Percentiles rank a stretch among this genome's conserved stretches.
phyloP scores from a whole-genome alignment of 345 rosid genomes.

The Nasturtium officinale region DNA sequence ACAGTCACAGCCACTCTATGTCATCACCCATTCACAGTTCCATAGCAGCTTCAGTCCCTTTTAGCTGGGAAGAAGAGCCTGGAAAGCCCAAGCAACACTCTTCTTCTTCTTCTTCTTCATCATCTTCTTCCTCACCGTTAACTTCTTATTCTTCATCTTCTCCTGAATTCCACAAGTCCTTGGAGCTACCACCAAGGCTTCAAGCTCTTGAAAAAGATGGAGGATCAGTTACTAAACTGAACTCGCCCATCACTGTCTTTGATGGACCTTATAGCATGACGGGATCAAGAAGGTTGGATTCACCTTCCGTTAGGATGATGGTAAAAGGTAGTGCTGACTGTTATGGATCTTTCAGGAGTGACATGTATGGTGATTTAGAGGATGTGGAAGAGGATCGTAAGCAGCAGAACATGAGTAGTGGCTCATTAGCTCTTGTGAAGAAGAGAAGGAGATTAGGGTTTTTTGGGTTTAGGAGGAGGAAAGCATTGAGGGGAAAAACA shows the following conservation, averaged over 20 bases:
- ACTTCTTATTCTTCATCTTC: conserved; percentile 33
- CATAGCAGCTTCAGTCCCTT: conserved; percentile 68
- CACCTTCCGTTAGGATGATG: conserved; percentile 44
- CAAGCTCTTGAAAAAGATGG: conserved; percentile 44
- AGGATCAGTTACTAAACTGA: conserved; percentile 41
- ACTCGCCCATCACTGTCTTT: conserved; percentile 57
- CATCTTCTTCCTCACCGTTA: conserved; percentile 40
- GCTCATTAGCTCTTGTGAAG: conserved; percentile 35
- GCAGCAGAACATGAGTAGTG: conserved; percentile 27
- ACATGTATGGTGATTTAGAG: conserved; percentile 31
- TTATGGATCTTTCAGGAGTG: conserved; percentile 48
- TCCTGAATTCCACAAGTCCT: conserved; percentile 46
- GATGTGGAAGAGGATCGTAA: conserved; percentile 28
- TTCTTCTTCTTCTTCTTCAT: conserved; percentile 10
- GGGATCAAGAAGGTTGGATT: conserved; percentile 43
- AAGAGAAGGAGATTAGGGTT: conserved; percentile 46
- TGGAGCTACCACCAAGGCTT: conserved; percentile 70
- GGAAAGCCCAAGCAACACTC: conserved; percentile 71
- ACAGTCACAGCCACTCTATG: conserved; percentile 42
- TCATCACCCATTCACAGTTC: conserved; percentile 64
- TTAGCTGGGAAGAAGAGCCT: conserved; percentile 86
- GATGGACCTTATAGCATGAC: conserved; percentile 42
- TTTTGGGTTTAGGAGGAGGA: conserved; percentile 56
- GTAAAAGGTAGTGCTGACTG: conserved; percentile 35
- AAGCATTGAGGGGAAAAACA: conserved; percentile 44